Percentiles rank a stretch among this genome's conserved stretches.
Evolutionary conservation across 176 grass and related monocot species (phyloP).

Genomic region (Themeda triandra): DNA sequence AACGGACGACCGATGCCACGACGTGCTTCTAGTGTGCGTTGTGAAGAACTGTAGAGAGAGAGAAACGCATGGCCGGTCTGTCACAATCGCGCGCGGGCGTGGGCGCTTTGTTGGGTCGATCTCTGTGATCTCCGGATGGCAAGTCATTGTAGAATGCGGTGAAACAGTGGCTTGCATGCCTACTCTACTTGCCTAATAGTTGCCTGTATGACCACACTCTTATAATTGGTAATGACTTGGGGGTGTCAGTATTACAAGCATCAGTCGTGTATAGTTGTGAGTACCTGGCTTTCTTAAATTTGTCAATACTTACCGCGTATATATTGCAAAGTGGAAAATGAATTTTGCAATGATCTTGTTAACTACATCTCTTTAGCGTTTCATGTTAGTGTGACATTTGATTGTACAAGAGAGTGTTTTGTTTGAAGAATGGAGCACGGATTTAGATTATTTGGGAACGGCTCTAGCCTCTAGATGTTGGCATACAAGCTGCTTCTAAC

Average conservation of each 20-base stretch:
- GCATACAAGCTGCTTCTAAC: not conserved
- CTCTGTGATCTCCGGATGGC: conserved; percentile 8
- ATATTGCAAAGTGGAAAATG: not conserved
- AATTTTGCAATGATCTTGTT: too few species aligned
- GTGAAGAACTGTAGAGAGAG: not conserved
- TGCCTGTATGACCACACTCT: not conserved
- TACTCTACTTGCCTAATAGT: not conserved
- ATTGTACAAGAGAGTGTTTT: not conserved
- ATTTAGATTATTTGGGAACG: not conserved
- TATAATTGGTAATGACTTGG: not conserved
- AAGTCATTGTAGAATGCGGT: conserved; percentile 14
- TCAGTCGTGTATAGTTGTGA: not conserved
- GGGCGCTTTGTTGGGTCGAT: not conserved
- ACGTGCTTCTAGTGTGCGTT: conserved; percentile 17
- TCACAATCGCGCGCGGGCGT: not conserved
- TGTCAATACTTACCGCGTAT: not conserved
- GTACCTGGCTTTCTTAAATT: not conserved
- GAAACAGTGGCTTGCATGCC: not conserved
- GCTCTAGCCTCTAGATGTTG: not conserved
- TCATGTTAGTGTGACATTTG: not conserved
- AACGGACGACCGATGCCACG: conserved; percentile 11
- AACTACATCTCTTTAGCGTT: not conserved
- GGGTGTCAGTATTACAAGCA: not conserved
- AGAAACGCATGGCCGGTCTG: not conserved
- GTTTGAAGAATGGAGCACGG: not conserved